These are phyloP conservation scores for Podaxis sp. DNA, from an alignment of 768 basidiomycete species.

Conservation along the genomic window DNA sequence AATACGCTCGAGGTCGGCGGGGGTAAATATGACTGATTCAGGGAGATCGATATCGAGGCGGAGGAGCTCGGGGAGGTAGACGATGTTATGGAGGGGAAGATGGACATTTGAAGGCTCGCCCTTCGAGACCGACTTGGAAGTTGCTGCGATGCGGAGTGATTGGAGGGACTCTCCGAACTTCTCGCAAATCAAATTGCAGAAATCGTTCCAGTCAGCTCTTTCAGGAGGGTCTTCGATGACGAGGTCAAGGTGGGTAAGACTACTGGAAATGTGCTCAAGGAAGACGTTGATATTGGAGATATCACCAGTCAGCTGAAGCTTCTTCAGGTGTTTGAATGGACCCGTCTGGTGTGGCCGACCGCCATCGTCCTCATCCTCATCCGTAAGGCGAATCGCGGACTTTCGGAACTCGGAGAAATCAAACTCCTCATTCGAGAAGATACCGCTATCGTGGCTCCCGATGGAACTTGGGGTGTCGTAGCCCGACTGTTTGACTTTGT, in stretches of 20 bases:
- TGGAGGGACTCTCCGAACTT: constrained; percentile 59
- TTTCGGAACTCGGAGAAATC: constrained; percentile 77
- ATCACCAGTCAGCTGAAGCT: constrained; percentile 68
- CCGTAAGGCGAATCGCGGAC: constrained; percentile 62
- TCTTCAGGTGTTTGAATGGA: constrained; percentile 58
- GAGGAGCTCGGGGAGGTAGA: constrained; percentile 48
- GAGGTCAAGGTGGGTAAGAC: constrained; percentile 68
- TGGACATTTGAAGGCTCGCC: constrained; percentile 58
- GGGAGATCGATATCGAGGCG: constrained; percentile 80
- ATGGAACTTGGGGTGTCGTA: constrained; percentile 67
- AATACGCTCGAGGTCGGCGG: constrained; percentile 56
- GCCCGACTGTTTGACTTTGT: constrained; percentile 67
- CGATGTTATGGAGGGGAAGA: constrained; percentile 60
- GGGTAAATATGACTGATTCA: constrained; percentile 66
- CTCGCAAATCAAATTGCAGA: constrained; percentile 61
- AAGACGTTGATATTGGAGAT: constrained; percentile 70
- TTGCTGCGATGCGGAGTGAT: constrained; percentile 60
- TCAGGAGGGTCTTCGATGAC: constrained; percentile 80
- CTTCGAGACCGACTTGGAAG: constrained; percentile 66
- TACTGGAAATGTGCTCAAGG: constrained; percentile 63
- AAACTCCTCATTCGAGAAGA: constrained; percentile 74
- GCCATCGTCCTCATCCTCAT: constrained; percentile 41
- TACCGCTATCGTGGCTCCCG: constrained; percentile 69
- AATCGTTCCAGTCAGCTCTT: constrained; percentile 71
- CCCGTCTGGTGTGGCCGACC: constrained; percentile 25